Conservation (phyloP, 225 moss, liverwort and hornwort genomes). For the Pleurozium schreberi region DNA sequence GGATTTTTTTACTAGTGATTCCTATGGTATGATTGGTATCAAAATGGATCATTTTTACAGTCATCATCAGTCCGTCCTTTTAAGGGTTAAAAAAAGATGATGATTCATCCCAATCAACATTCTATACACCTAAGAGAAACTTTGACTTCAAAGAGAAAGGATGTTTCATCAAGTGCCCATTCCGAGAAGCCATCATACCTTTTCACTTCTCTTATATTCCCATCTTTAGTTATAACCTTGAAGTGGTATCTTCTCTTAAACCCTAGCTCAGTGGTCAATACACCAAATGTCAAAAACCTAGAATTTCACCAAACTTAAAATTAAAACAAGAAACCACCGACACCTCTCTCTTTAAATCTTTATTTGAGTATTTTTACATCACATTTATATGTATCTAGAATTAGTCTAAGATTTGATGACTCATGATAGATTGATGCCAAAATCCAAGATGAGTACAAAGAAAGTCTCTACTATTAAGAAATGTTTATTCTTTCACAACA, state of each 20-base stretch:
- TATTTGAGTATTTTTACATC: too few species aligned
- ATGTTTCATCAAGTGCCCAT: conserved; percentile 1
- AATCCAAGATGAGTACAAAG: neutral
- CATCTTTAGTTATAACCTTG: neutral
- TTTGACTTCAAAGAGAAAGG: neutral
- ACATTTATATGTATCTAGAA: too few species aligned
- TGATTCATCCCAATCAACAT: neutral
- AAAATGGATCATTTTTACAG: too few species aligned
- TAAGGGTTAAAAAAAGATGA: too few species aligned
- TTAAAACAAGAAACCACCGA: neutral
- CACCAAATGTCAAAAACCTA: neutral
- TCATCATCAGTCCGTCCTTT: too few species aligned
- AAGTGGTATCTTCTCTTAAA: neutral
- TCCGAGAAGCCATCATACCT: conserved; percentile 4
- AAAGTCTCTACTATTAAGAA: neutral
- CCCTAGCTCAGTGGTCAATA: neutral
- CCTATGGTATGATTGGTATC: too few species aligned
- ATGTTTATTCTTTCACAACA: neutral
- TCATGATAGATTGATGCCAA: neutral
- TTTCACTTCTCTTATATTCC: neutral
- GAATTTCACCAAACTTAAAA: neutral
- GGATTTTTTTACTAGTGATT: too few species aligned
- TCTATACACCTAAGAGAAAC: neutral
- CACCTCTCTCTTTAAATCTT: neutral
- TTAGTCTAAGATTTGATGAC: neutral